A percentile compares a stretch with the other conserved stretches of the same genome.
Conservation (phyloP, 768 basidiomycete species). For the Candolleomyces aberdarensis region DNA sequence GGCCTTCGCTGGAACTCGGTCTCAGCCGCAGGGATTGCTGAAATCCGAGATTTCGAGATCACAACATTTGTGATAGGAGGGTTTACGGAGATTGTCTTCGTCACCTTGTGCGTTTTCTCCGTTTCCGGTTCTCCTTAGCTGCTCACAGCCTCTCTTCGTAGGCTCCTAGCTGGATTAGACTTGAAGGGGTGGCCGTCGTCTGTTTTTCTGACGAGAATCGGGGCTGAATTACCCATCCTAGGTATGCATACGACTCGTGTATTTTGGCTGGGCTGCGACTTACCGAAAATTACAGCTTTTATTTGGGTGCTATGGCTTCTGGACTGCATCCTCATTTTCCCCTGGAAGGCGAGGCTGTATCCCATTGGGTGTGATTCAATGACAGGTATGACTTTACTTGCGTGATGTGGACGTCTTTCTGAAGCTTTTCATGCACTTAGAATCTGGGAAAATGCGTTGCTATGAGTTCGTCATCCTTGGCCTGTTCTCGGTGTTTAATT, state of each 20-base stretch:
- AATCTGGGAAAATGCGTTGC: not conserved
- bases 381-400: not conserved
- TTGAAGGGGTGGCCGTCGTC: not conserved
- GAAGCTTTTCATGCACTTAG: not conserved
- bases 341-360: not conserved
- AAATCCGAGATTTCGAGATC: not conserved
- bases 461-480: not conserved
- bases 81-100: not conserved
- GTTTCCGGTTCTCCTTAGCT: not conserved
- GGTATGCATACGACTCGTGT: not conserved
- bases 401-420: not conserved
- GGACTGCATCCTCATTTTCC: not conserved
- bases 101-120: not conserved
- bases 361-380: not conserved
- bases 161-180: not conserved
- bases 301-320: constrained; percentile 1
- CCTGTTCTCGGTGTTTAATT: not conserved
- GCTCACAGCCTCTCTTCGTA: not conserved
- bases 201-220: not conserved
- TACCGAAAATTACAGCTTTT: not conserved
- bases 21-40: not conserved
- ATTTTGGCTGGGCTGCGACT: no score
- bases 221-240: not conserved
- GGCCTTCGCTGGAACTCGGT: not conserved
- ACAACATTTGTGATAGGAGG: not conserved